These are phyloP conservation scores for Fusarium newnesense DNA, from an alignment of 2,329 filamentous ascomycete genomes.

Conservation along the genomic window DNA sequence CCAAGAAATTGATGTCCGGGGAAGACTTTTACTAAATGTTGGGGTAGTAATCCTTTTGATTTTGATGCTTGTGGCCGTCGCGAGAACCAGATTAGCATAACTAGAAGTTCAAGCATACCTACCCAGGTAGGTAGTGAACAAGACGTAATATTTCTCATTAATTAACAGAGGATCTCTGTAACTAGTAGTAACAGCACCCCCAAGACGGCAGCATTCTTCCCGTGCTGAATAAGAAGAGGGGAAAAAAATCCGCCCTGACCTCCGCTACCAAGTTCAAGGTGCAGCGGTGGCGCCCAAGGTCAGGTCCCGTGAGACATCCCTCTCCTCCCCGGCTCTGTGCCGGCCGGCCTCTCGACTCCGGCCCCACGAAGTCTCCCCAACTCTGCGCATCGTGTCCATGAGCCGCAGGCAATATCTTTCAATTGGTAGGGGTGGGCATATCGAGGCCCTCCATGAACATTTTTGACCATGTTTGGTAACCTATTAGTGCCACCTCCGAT, in stretches of 20 bases:
- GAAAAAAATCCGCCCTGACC: not conserved
- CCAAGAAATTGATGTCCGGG: slow-evolving; percentile 19
- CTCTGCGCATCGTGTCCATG: slow-evolving; percentile 26
- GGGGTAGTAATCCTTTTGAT: slow-evolving; percentile 7
- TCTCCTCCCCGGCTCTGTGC: slow-evolving; percentile 39
- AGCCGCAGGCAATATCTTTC: slow-evolving; percentile 29
- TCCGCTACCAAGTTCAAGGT: not conserved
- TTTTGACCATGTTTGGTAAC: slow-evolving; percentile 16
- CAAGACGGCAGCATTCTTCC: not conserved
- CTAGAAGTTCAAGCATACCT: not conserved
- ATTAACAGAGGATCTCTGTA: not conserved
- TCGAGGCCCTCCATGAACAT: slow-evolving; percentile 34
- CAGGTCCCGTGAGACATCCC: slow-evolving; percentile 39
- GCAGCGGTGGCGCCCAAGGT: slow-evolving; percentile 28
- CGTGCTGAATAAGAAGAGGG: not conserved
- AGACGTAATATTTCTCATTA: not conserved
- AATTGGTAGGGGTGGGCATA: slow-evolving; percentile 15
- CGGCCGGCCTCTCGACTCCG: slow-evolving; percentile 43
- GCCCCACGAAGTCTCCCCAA: slow-evolving; percentile 37
- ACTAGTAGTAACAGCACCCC: not conserved
- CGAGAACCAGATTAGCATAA: not conserved
- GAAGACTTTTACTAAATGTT: slow-evolving; percentile 8
- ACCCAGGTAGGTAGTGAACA: not conserved
- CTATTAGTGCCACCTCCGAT: slow-evolving; percentile 30
- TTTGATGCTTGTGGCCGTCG: not conserved